These are phyloP conservation scores for Boletus edulis DNA, from an alignment of 768 basidiomycete genomes.

Conservation along the genomic window DNA sequence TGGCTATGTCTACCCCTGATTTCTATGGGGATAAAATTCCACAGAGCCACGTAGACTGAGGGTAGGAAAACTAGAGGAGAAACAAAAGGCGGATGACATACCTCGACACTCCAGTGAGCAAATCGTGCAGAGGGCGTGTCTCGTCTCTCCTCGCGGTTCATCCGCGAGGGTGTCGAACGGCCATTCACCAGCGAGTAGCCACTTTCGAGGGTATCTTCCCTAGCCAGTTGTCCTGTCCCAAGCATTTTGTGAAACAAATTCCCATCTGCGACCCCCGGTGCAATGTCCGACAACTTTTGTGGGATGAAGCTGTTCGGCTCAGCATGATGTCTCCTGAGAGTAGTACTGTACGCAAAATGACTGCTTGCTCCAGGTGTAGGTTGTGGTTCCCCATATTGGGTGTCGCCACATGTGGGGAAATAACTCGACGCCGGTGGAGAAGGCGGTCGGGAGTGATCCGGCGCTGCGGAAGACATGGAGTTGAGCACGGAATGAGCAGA, in stretches of 20 bases:
- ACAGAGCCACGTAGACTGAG: not conserved
- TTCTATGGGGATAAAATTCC: conserved; percentile 5
- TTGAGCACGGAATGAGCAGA: conserved; percentile 22
- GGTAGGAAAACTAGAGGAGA: not conserved
- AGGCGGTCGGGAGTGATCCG: conserved; percentile 29
- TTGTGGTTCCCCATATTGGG: conserved; percentile 45
- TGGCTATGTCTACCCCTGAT: conserved; percentile 14
- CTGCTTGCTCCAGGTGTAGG: conserved; percentile 62
- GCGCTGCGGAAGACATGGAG: conserved; percentile 8
- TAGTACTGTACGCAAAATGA: conserved; percentile 85
- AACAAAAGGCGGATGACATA: conserved; percentile 21
- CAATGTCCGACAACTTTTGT: conserved; percentile 35
- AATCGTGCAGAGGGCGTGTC: conserved; percentile 68
- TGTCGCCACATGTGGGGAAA: conserved; percentile 60
- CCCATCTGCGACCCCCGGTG: conserved; percentile 42
- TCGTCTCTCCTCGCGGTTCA: conserved; percentile 31
- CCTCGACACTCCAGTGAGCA: conserved; percentile 65
- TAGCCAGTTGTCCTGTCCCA: conserved; percentile 28
- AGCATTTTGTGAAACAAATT: conserved; percentile 46
- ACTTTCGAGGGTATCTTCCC: conserved; percentile 34
- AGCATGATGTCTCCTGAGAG: conserved; percentile 63
- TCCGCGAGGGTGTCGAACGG: conserved; percentile 3
- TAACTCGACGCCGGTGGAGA: conserved; percentile 84
- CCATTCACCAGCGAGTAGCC: conserved; percentile 36
- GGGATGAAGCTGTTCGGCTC: conserved; percentile 39